phyloP scores from a whole-genome alignment of 1,284 basidiomycete species.

The Ustilago xerochloae region DNA sequence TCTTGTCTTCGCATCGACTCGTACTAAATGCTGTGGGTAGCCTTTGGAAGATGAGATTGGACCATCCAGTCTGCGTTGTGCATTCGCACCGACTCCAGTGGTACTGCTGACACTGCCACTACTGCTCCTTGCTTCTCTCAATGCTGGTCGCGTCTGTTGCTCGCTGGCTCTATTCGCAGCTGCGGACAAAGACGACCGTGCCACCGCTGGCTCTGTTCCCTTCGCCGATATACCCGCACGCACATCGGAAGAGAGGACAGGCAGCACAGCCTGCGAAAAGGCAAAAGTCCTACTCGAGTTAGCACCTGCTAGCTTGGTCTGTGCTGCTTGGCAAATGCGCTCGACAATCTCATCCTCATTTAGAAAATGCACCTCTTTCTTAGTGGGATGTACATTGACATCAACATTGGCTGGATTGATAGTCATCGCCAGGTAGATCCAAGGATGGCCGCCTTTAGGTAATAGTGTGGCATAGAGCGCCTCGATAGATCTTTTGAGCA shows the following conservation, averaged over 20 bases:
- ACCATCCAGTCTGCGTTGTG: conserved; percentile 6
- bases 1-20: conserved; percentile 85
- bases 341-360: conserved; percentile 91
- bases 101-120: conserved; percentile 26
- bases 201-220: background rate
- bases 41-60: conserved; percentile 32
- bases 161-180: background rate
- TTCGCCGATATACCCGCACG: too few relatives aligned
- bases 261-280: conserved; percentile 43
- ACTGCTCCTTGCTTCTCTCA: conserved; percentile 11
- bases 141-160: conserved; percentile 3
- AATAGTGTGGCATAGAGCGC: conserved; percentile 84
- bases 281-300: conserved; percentile 62
- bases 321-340: conserved; percentile 73
- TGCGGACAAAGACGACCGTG: background rate
- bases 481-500: conserved; percentile 89
- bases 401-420: conserved; percentile 90
- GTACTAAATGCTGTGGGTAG: conserved; percentile 87
- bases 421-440: conserved; percentile 87
- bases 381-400: conserved; percentile 98
- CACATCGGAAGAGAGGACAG: conserved; percentile 24
- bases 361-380: conserved; percentile 94
- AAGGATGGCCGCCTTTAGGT: conserved; percentile 91
- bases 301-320: conserved; percentile 46
- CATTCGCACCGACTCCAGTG: background rate